Evolutionary conservation across 768 basidiomycete species (phyloP).

Genomic region (Stropharia rugosoannulata): DNA sequence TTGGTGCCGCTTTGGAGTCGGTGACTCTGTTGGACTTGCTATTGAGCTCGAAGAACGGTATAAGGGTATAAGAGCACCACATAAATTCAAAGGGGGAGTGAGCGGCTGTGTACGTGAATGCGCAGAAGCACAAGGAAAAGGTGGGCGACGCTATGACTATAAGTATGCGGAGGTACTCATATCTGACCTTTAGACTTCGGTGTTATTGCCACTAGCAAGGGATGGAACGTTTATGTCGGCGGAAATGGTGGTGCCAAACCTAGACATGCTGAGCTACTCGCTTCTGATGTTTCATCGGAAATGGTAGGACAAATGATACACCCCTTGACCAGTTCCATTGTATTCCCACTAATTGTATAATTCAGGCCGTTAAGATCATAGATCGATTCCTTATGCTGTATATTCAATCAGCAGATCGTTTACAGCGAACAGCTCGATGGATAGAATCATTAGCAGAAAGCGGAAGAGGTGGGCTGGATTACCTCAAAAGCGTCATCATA

Average conservation of each 20-base stretch:
- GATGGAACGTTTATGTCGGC: conserved; percentile 76
- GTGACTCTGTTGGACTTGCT: conserved; percentile 75
- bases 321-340: not conserved
- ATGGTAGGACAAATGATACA: conserved; percentile 32
- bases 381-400: conserved; percentile 70
- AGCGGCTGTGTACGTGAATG: conserved; percentile 76
- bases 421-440: conserved; percentile 75
- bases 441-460: conserved; percentile 63
- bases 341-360: not conserved
- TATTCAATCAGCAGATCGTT: conserved; percentile 69
- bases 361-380: conserved; percentile 42
- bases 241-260: conserved; percentile 70
- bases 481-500: conserved; percentile 61
- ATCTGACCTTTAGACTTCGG: conserved; percentile 55
- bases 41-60: conserved; percentile 72
- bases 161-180: not conserved
- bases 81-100: conserved; percentile 77
- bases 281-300: conserved; percentile 61
- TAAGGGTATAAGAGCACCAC: conserved; percentile 66
- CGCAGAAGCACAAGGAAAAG: conserved; percentile 67
- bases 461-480: conserved; percentile 49
- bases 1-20: conserved; percentile 70
- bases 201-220: conserved; percentile 74
- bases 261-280: conserved; percentile 63
- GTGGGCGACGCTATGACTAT: conserved; percentile 1